Evolutionary conservation across 225 moss, liverwort and hornwort genomes (phyloP).

Genomic region (Lunularia cruciata): DNA sequence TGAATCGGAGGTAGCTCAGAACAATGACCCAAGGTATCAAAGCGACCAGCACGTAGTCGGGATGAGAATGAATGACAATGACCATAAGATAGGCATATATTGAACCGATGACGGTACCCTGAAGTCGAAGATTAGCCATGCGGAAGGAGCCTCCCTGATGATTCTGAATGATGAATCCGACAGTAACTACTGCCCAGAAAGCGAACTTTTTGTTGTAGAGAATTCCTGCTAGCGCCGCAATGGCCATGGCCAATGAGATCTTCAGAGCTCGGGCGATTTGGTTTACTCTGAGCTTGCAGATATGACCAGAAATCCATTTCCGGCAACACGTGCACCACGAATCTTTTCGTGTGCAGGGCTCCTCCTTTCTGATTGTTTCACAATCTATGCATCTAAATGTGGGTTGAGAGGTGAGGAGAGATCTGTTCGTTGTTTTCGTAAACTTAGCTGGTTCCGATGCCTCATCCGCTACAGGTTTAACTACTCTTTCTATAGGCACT

Average conservation of each 20-base stretch:
- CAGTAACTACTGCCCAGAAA: constrained; percentile 34
- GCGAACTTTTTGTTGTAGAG: constrained; percentile 25
- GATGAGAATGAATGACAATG: constrained; percentile 9
- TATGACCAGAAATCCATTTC: neutral
- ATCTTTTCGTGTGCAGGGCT: neutral
- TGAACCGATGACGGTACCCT: constrained; percentile 36
- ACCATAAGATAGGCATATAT: constrained; percentile 36
- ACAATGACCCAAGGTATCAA: constrained; percentile 42
- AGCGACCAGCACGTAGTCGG: constrained; percentile 22
- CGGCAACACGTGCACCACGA: neutral
- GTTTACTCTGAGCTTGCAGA: neutral
- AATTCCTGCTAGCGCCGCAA: constrained; percentile 36
- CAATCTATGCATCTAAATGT: constrained; percentile 6
- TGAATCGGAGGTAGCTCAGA: constrained; percentile 35
- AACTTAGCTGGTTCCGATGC: neutral
- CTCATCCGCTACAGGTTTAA: neutral
- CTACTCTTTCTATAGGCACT: neutral
- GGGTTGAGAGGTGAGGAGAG: neutral
- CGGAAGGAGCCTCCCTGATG: constrained; percentile 42
- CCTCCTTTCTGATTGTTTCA: neutral
- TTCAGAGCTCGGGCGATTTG: constrained; percentile 29
- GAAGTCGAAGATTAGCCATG: constrained; percentile 43
- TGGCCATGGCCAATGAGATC: constrained; percentile 36
- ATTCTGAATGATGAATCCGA: constrained; percentile 40
- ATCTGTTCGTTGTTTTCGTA: neutral